Conservation (phyloP, 805 yeast species). For the Saccharomycopsis guyanensis region DNA sequence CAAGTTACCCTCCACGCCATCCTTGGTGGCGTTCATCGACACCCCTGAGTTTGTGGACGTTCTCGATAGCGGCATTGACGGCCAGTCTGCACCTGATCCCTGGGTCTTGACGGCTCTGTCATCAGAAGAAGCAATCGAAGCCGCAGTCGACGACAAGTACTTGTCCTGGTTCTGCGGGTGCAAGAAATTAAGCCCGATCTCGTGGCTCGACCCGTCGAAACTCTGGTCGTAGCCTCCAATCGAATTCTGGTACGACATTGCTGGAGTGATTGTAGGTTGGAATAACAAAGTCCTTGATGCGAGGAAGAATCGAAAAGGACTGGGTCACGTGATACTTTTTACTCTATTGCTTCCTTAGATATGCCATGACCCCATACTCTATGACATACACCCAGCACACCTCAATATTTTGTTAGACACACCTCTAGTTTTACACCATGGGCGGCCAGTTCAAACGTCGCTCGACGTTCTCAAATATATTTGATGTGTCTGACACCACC, state of each 20-base stretch:
- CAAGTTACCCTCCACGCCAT: slow-evolving; percentile 11
- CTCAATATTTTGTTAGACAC: no score
- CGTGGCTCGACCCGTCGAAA: not conserved
- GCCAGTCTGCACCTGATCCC: slow-evolving; percentile 6
- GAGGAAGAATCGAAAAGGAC: no score
- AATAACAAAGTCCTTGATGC: no score
- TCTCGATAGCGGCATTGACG: slow-evolving; percentile 13
- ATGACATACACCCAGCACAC: no score
- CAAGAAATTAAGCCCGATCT: not conserved
- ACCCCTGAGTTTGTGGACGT: slow-evolving; percentile 16
- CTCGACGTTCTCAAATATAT: slow-evolving; percentile 11
- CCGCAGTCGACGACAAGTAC: slow-evolving; percentile 19
- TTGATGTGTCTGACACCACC: not conserved
- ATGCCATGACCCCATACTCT: not conserved
- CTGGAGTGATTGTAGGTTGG: no score
- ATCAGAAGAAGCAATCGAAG: slow-evolving; percentile 20
- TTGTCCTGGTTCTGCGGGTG: not conserved
- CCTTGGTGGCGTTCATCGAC: slow-evolving; percentile 15
- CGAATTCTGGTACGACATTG: no score
- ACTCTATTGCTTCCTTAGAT: not conserved
- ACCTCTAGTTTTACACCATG: no score
- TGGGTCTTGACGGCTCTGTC: not conserved
- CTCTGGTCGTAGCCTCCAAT: no score
- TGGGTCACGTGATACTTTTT: no score
- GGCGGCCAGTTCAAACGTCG: no score